Evolutionary conservation across 2,329 filamentous ascomycete species (phyloP).

Genomic region (Fusarium dlaminii): DNA sequence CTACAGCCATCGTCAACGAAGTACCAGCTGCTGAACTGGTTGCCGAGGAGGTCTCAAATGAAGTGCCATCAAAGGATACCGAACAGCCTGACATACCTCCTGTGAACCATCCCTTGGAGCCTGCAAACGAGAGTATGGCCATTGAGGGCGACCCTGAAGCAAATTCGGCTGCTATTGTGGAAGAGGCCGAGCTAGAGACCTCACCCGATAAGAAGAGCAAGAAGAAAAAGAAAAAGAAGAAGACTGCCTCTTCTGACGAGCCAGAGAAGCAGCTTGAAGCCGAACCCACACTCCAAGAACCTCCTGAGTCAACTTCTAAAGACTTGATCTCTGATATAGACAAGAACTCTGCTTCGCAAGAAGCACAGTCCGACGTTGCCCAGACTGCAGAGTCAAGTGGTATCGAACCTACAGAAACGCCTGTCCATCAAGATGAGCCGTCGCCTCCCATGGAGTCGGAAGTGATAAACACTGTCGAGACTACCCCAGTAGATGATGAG

Average conservation of each 20-base stretch:
- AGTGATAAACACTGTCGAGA: conserved; percentile 19
- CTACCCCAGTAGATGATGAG: conserved; percentile 31
- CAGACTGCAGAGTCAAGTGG: conserved; percentile 5
- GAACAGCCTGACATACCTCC: conserved; percentile 2
- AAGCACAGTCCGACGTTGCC: neutral
- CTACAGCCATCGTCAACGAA: neutral
- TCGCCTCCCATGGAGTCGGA: conserved; percentile 19
- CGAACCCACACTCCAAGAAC: conserved; percentile 14
- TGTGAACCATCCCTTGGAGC: neutral
- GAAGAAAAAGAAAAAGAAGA: conserved; percentile 52
- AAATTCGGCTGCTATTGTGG: neutral
- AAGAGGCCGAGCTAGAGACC: conserved; percentile 14
- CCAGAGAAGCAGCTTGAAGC: conserved; percentile 24
- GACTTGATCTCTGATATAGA: neutral
- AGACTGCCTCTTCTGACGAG: conserved; percentile 26
- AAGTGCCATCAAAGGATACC: neutral
- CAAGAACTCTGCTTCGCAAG: conserved; percentile 8
- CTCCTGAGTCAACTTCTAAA: neutral
- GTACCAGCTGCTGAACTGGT: conserved; percentile 22
- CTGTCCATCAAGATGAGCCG: conserved; percentile 10
- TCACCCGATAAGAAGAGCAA: conserved; percentile 41
- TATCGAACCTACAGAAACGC: conserved; percentile 6
- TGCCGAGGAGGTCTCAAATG: neutral
- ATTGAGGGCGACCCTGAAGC: conserved; percentile 11
- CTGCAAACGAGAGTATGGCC: neutral